Evolutionary conservation across 2,329 filamentous ascomycete species (phyloP), one percentile per base, ranked within the genome.

Genomic region (Diaporthe sp.): DNA sequence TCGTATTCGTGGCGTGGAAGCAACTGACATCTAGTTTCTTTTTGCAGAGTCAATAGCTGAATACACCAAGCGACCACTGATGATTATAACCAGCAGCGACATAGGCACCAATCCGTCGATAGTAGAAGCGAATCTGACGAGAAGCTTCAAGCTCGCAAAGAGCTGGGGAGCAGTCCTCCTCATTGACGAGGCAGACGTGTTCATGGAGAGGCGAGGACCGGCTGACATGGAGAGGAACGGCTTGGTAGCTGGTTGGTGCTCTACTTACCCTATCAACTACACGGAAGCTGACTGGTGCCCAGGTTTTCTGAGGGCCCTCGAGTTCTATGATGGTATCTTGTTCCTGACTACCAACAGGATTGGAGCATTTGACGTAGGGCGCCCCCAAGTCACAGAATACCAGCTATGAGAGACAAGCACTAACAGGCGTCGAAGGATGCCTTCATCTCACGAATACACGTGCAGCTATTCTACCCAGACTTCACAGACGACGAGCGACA

Each of bases 151-250:
- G 34, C 61, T 72, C 3, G 77, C 78, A 3, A 70, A 57, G 8
- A 74, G 75, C n/a, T 81, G 78, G 79, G 77, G 75, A 17, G 80
- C 81, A 7, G 70, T 79, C 12, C 70, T 83, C 0, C 75, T 83
- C 2, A 72, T 83, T 0, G 82, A 83, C 42, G 82, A 84, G 76
- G 82, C 81, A 17, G 82, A 84, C 74, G 79, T 84, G 1, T 83
- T 81, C 74, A 78, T 85, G 17, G 81, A 83, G 70, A 78, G 78
- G 13, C 78, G 83, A 7, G 67, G 74, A 2, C 71, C 75, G 3
- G 65, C 77, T 7, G 80, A 84, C 49, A 74, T 84, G 0, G 74
- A 78, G 10, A 75, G 81, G 7, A 83, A 82, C 74, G 82, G 78
- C 58, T 76, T 85, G 0, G 81, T 84, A 1, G 80, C 83, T 2